Conservation (phyloP, 257 asterid species). For the Forsythia viridissima region DNA sequence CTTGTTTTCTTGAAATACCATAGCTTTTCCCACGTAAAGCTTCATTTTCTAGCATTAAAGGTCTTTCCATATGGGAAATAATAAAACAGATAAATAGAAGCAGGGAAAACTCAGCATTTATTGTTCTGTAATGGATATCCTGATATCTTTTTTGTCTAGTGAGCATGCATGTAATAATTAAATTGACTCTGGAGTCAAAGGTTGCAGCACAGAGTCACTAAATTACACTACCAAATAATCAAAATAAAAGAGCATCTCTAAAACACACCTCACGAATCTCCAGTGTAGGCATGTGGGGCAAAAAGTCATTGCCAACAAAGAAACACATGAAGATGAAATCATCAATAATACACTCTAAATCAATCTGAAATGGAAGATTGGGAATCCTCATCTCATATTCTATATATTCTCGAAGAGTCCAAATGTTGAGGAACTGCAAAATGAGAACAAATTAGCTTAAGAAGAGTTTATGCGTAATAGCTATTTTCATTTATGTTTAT, state of each 20-base stretch:
- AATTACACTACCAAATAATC: conserved; percentile 19
- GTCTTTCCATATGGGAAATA: background rate
- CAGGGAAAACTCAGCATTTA: background rate
- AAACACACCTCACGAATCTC: conserved; percentile 96
- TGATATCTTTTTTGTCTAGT: conserved; percentile 1
- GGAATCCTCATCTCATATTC: conserved; percentile 95
- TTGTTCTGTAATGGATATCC: background rate
- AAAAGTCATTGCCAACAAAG: conserved; percentile 95
- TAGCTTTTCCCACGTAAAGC: background rate
- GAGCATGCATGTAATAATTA: conserved; percentile 9
- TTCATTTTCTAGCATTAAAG: conserved; percentile 7
- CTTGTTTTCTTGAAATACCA: background rate
- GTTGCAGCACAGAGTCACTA: background rate
- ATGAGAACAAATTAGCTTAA: conserved; percentile 21
- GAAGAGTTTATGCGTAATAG: conserved; percentile 11
- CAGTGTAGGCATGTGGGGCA: conserved; percentile 99
- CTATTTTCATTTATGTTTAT: conserved; percentile 2
- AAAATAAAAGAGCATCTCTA: conserved; percentile 6
- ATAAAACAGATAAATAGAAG: background rate
- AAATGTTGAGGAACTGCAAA: conserved; percentile 85
- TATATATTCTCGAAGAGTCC: conserved; percentile 95
- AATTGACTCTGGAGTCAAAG: background rate
- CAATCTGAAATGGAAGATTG: conserved; percentile 74
- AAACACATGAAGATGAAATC: conserved; percentile 96
- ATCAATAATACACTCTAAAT: conserved; percentile 79